phyloP scores from a whole-genome alignment of 805 yeast genomes.

The Kodamaea laetipori region DNA sequence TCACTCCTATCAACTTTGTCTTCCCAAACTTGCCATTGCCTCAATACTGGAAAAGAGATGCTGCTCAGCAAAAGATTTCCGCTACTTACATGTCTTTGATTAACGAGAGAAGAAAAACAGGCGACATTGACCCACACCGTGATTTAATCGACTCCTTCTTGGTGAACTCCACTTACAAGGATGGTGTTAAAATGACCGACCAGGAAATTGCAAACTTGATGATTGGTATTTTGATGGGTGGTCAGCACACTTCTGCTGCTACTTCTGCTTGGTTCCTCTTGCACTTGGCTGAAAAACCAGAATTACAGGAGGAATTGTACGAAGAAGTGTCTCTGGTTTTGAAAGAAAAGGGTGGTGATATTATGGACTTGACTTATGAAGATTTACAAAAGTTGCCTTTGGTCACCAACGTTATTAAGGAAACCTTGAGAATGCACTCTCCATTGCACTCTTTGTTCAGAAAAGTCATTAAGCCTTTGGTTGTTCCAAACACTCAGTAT shows the following conservation, averaged over 20 bases:
- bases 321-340: constrained; percentile 71
- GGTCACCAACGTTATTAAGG: constrained; percentile 82
- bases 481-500: constrained; percentile 74
- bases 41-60: constrained; percentile 79
- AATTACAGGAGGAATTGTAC: constrained; percentile 78
- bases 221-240: constrained; percentile 98
- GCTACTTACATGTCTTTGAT: constrained; percentile 80
- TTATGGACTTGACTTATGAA: constrained; percentile 72
- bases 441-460: constrained; percentile 96
- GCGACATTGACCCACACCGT: constrained; percentile 74
- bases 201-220: constrained; percentile 89
- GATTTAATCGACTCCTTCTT: constrained; percentile 89
- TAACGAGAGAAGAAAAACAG: constrained; percentile 66
- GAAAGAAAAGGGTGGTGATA: constrained; percentile 38
- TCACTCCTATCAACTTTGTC: constrained; percentile 93
- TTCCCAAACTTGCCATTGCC: constrained; percentile 93
- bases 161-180: constrained; percentile 83
- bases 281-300: constrained; percentile 86
- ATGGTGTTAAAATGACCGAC: constrained; percentile 93
- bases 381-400: constrained; percentile 79
- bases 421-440: constrained; percentile 92
- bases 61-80: constrained; percentile 82
- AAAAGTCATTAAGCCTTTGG: constrained; percentile 75
- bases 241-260: constrained; percentile 96
- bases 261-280: constrained; percentile 94